Percentiles rank a stretch among this genome's conserved stretches.
phyloP scores from a whole-genome alignment of 352 stramenopile genomes.

The Globisporangium irregulare region DNA sequence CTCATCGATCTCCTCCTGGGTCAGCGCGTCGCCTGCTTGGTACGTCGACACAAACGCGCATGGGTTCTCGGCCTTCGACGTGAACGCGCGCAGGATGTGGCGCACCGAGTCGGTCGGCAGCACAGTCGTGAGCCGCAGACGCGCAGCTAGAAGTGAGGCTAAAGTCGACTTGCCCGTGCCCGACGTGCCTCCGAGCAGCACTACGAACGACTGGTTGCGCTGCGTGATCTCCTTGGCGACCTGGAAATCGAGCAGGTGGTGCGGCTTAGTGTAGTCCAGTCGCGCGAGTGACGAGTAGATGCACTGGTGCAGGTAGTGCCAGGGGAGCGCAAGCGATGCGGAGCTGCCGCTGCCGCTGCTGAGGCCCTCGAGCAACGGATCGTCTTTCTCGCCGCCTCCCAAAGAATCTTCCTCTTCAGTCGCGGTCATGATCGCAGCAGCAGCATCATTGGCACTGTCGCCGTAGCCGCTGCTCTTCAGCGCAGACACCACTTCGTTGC shows the following conservation, averaged over 20 bases:
- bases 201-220: conserved; percentile 81
- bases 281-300: conserved; percentile 78
- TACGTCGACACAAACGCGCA: conserved; percentile 87
- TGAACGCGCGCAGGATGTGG: conserved; percentile 79
- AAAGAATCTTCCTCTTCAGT: neutral
- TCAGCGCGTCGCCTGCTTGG: conserved; percentile 78
- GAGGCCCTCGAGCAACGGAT: neutral
- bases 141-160: conserved; percentile 70
- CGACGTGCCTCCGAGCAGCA: conserved; percentile 83
- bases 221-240: conserved; percentile 86
- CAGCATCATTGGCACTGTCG: neutral
- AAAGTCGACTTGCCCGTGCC: conserved; percentile 86
- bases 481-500: neutral
- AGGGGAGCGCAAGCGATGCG: conserved; percentile 34
- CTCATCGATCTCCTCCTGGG: conserved; percentile 45
- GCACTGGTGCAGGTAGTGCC: conserved; percentile 76
- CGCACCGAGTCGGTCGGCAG: conserved; percentile 84
- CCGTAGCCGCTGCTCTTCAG: neutral
- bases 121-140: conserved; percentile 79
- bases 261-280: conserved; percentile 83
- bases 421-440: neutral
- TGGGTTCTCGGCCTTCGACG: conserved; percentile 74
- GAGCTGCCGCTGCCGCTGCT: neutral
- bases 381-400: neutral
- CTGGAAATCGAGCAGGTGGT: conserved; percentile 82